Evolutionary conservation across 2,329 filamentous ascomycete species (phyloP).

Genomic region (Venturia oleaginea): DNA sequence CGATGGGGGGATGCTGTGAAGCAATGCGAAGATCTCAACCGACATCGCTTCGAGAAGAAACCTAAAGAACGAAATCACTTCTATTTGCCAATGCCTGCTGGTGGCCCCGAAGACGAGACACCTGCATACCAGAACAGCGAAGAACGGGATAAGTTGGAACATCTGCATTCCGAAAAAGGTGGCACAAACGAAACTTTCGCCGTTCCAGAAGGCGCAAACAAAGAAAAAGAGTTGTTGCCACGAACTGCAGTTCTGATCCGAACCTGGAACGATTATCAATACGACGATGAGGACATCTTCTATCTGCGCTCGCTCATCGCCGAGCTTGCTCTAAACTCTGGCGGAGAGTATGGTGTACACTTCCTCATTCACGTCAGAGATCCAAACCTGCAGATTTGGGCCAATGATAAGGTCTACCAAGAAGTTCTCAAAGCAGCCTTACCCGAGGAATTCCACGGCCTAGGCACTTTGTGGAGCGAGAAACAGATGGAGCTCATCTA

Average conservation of each 20-base stretch:
- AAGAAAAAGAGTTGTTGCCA: conserved; percentile 30
- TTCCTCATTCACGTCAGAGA: conserved; percentile 82
- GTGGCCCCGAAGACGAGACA: conserved; percentile 4
- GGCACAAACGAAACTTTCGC: conserved; percentile 5
- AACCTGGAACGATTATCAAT: conserved; percentile 72
- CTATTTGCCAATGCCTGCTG: conserved; percentile 30
- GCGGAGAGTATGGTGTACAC: conserved; percentile 73
- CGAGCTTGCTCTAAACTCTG: conserved; percentile 67
- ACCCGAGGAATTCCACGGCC: conserved; percentile 40
- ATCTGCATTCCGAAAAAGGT: conserved; percentile 16
- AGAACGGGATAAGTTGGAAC: conserved; percentile 7
- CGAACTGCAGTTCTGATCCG: conserved; percentile 74
- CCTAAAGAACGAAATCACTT: conserved; percentile 26
- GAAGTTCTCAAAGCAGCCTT: conserved; percentile 46
- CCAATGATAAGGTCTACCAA: conserved; percentile 64
- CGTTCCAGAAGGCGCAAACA: conserved; percentile 20
- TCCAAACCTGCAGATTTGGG: conserved; percentile 69
- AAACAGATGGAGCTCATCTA: conserved; percentile 47
- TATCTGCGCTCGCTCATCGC: conserved; percentile 74
- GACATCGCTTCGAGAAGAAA: conserved; percentile 52
- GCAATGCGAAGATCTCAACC: conserved; percentile 63
- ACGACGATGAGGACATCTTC: conserved; percentile 70
- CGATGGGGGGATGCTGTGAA: conserved; percentile 73
- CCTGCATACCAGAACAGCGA: background rate
- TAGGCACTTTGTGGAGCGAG: conserved; percentile 45